Evolutionary conservation across 148 eudicot species (phyloP).

Genomic region (Pouteria glomerata): DNA sequence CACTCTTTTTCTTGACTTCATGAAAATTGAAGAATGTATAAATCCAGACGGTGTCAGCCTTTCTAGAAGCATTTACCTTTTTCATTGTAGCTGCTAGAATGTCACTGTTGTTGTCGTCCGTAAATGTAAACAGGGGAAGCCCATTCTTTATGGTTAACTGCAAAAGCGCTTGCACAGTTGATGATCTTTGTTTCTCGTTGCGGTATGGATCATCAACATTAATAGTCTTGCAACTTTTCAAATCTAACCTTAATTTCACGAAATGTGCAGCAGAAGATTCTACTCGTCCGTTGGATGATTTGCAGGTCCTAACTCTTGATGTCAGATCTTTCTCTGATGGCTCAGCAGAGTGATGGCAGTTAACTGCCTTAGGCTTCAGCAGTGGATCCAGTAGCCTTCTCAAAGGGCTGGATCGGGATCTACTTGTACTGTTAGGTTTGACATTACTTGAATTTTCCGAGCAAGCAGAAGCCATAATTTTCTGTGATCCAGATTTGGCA

Average conservation of each 20-base stretch:
- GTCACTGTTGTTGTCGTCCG: constrained; percentile 48
- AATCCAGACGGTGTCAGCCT: constrained; percentile 40
- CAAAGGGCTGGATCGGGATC: constrained; percentile 70
- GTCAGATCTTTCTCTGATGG: constrained; percentile 30
- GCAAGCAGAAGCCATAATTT: constrained; percentile 16
- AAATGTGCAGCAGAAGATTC: constrained; percentile 23
- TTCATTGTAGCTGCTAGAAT: constrained; percentile 73
- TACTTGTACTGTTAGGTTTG: constrained; percentile 26
- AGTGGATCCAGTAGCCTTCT: constrained; percentile 83
- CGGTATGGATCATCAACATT: constrained; percentile 23
- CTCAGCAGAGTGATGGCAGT: constrained; percentile 19
- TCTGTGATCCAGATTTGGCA: constrained; percentile 28
- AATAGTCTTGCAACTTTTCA: constrained; percentile 12
- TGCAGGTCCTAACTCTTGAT: constrained; percentile 15
- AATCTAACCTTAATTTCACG: constrained; percentile 27
- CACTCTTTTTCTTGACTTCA: constrained; percentile 71
- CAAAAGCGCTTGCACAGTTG: constrained; percentile 56
- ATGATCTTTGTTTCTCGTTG: constrained; percentile 21
- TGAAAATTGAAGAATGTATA: constrained; percentile 67
- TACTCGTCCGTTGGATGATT: constrained; percentile 22
- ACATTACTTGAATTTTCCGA: constrained; percentile 26
- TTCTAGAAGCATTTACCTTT: constrained; percentile 36
- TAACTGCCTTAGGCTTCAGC: constrained; percentile 49
- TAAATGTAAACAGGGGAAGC: constrained; percentile 76
- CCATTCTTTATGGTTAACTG: constrained; percentile 74